Base-by-base conservation (phyloP, 2,329 filamentous ascomycete genomes). In the Calonectria pauciramosa region DNA sequence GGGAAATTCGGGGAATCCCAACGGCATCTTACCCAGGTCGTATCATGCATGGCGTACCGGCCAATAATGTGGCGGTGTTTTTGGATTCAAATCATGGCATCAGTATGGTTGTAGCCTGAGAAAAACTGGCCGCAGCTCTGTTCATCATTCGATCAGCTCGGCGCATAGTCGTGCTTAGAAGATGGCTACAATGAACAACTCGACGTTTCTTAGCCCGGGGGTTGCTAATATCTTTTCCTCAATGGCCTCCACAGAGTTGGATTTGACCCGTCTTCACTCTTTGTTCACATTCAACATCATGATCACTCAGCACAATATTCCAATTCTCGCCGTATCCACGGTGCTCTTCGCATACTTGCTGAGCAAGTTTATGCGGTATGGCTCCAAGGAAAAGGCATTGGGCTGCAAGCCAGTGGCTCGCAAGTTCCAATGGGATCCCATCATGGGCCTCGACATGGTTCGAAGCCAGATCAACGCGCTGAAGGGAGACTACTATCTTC, bases 391-490 rank as follows among this genome's bases (percentile, higher is more conserved):
- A 6, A 54, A 49, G 20, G 66, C 70, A 4, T 13, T 65, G 36
- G 75, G 72, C 32, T 76, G 75, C 49, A 38, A 67, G 26, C 70
- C 72, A 18, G 72, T 75, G 38, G 68, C 70, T 4, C 59, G 67
- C 16, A 63, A 51, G 16, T 68, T 68, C 32, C 76, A 77, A 60
- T 77, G 76, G 76, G 74, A 77, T 51, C 72, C 74, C 14, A 13
- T 77, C 52, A 47, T 76, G 67, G 78, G 77, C 7, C 41, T 79
- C 26, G 78, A 79, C 69, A 73, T 79, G 49, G 76, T 75, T 13
- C 41, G 75, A 3, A 71, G 72, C 54, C 76, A 77, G 77, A 70
- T 74, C 34, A 65, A 71, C 20, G 77, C 78, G 28, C 67, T 79
- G 14, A 74, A 71, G 51, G 66, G 68, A 20, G 59, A 79, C 56